Evolutionary conservation across 2,329 filamentous ascomycete species (phyloP).

Genomic region (Colletotrichum sp.): DNA sequence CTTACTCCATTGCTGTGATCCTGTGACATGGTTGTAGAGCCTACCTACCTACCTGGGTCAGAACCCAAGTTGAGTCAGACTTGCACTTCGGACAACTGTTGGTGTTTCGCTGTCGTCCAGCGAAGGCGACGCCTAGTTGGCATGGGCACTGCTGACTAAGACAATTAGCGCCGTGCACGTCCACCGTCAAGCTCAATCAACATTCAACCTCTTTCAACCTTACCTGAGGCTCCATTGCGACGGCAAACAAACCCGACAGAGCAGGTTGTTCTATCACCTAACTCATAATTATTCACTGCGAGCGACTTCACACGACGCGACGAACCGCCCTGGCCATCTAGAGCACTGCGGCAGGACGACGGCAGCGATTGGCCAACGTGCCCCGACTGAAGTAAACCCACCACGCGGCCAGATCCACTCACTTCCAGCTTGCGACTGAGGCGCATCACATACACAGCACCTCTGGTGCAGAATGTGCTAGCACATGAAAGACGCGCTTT

Average conservation of each 20-base stretch:
- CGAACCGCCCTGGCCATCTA: background rate
- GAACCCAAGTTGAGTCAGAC: background rate
- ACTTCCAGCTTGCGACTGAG: background rate
- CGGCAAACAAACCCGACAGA: conserved; percentile 7
- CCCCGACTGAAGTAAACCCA: background rate
- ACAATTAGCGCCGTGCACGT: background rate
- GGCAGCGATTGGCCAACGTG: background rate
- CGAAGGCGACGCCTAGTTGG: background rate
- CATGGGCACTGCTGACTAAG: conserved; percentile 10
- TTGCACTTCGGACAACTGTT: background rate
- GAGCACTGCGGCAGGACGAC: background rate
- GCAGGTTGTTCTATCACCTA: background rate
- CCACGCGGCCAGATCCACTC: conserved; percentile 10
- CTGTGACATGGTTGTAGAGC: background rate
- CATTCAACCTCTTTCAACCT: conserved; percentile 17
- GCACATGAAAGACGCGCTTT: background rate
- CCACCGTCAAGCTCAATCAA: conserved; percentile 6
- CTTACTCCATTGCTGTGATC: background rate
- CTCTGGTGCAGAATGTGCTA: conserved; percentile 7
- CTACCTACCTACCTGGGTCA: background rate
- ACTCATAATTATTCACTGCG: background rate
- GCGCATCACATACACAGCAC: background rate
- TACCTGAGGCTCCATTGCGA: background rate
- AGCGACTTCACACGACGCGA: background rate
- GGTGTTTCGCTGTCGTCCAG: background rate